phyloP scores from a whole-genome alignment of 2,329 filamentous ascomycete genomes.

The Fusarium ambrosium region DNA sequence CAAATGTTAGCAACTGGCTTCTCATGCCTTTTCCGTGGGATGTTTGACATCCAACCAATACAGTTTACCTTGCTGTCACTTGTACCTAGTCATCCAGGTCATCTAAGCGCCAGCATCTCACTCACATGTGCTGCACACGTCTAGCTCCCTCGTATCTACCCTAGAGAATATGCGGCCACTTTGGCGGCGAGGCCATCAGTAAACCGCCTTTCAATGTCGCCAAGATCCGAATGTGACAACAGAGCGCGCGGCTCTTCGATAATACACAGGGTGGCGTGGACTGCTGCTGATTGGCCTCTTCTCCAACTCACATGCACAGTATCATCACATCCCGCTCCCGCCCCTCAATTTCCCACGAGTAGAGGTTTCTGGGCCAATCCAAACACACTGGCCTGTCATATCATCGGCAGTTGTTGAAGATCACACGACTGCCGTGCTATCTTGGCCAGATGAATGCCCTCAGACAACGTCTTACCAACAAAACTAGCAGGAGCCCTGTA shows the following conservation, averaged over 20 bases:
- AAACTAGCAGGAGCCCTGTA: neutral
- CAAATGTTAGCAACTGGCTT: neutral
- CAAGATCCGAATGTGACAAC: neutral
- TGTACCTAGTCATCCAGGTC: neutral
- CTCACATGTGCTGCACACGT: neutral
- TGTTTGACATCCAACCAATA: neutral
- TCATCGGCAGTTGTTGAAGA: slow-evolving; percentile 11
- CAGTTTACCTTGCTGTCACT: neutral
- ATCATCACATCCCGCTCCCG: slow-evolving; percentile 11
- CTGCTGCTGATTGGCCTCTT: neutral
- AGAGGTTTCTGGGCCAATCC: slow-evolving; percentile 1
- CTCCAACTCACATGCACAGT: neutral
- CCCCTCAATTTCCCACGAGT: neutral
- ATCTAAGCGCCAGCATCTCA: slow-evolving; percentile 3
- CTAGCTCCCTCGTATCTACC: neutral
- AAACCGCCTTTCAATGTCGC: neutral
- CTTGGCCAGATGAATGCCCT: neutral
- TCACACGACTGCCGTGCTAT: neutral
- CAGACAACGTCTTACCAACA: neutral
- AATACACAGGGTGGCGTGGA: neutral
- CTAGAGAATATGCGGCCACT: slow-evolving; percentile 1
- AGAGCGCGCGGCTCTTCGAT: slow-evolving; percentile 18
- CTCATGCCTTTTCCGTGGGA: neutral
- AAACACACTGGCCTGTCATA: neutral
- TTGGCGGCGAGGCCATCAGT: neutral